Evolutionary conservation across 2,329 filamentous ascomycete species (phyloP).

Genomic region (Fusarium brevicatenulatum): DNA sequence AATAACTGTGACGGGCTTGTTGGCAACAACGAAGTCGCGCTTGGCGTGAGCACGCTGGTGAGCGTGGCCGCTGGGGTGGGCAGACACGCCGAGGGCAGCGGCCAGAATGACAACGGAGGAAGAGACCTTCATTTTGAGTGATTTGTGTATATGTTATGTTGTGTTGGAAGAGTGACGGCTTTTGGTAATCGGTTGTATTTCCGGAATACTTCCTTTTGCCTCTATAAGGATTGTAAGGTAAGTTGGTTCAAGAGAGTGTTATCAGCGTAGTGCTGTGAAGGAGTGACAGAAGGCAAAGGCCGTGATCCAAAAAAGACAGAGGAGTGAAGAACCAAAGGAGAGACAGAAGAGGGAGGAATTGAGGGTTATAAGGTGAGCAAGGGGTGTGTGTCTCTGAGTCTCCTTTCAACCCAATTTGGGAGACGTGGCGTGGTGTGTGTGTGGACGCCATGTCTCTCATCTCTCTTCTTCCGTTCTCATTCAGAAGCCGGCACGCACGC

Average conservation of each 20-base stretch:
- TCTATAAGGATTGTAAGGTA: conserved; percentile 37
- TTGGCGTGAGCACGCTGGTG: conserved; percentile 51
- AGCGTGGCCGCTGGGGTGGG: conserved; percentile 53
- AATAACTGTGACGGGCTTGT: conserved; percentile 47
- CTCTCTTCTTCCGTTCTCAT: conserved; percentile 15
- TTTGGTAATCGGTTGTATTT: conserved; percentile 32
- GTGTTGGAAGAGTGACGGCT: conserved; percentile 9
- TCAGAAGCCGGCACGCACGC: conserved; percentile 17
- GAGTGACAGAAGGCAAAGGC: conserved; percentile 44
- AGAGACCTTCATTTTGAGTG: conserved; percentile 55
- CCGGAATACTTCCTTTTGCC: conserved; percentile 41
- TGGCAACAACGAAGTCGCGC: conserved; percentile 49
- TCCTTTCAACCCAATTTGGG: conserved; percentile 12
- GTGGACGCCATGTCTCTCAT: conserved; percentile 35
- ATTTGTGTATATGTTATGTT: conserved; percentile 16
- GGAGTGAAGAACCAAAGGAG: conserved; percentile 18
- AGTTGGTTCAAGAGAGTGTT: conserved; percentile 42
- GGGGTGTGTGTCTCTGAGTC: conserved; percentile 38
- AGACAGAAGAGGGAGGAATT: conserved; percentile 37
- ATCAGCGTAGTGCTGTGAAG: conserved; percentile 39
- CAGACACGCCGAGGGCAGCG: conserved; percentile 54
- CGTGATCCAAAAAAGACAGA: conserved; percentile 36
- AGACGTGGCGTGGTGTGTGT: conserved; percentile 29
- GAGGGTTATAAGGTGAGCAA: conserved; percentile 44
- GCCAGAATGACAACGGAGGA: conserved; percentile 50